Evolutionary conservation across 768 basidiomycete genomes (phyloP).

Genomic region (Pisolithus albus): DNA sequence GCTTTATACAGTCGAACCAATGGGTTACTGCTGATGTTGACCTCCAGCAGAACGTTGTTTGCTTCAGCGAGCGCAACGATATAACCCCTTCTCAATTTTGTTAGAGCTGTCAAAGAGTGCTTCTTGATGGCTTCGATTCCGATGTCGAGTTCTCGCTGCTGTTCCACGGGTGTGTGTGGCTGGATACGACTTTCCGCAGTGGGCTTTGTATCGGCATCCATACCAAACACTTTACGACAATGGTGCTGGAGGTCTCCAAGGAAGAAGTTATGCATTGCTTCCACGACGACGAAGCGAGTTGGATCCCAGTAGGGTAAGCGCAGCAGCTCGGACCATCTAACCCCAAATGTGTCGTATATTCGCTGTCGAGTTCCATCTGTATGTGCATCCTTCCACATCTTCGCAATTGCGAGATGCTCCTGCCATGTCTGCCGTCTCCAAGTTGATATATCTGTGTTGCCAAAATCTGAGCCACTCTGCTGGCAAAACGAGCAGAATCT

Average conservation of each 20-base stretch:
- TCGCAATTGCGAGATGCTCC: constrained; percentile 15
- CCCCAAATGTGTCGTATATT: constrained; percentile 14
- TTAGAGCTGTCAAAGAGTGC: neutral
- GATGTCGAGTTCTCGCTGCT: neutral
- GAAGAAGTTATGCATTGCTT: constrained; percentile 35
- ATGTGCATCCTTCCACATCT: constrained; percentile 8
- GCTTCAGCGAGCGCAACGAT: neutral
- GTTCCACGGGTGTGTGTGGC: neutral
- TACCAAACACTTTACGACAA: constrained; percentile 14
- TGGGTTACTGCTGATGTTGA: no score
- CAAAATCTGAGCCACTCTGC: constrained; percentile 6
- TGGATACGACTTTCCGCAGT: neutral
- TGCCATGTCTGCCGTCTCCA: constrained; percentile 13
- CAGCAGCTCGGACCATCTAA: constrained; percentile 26
- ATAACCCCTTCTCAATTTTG: neutral
- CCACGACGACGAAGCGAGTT: constrained; percentile 22
- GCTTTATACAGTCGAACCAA: no score
- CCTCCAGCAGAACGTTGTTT: neutral
- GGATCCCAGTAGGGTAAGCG: constrained; percentile 32
- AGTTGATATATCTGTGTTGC: constrained; percentile 12
- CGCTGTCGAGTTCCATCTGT: constrained; percentile 8
- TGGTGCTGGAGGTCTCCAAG: constrained; percentile 8
- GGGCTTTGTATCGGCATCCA: constrained; percentile 3
- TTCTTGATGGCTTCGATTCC: neutral
- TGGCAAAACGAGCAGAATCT: constrained; percentile 24